Percentiles rank a stretch among this genome's conserved stretches.
Evolutionary conservation across 2,329 filamentous ascomycete species (phyloP).

Genomic region (Aspergillus sp.): DNA sequence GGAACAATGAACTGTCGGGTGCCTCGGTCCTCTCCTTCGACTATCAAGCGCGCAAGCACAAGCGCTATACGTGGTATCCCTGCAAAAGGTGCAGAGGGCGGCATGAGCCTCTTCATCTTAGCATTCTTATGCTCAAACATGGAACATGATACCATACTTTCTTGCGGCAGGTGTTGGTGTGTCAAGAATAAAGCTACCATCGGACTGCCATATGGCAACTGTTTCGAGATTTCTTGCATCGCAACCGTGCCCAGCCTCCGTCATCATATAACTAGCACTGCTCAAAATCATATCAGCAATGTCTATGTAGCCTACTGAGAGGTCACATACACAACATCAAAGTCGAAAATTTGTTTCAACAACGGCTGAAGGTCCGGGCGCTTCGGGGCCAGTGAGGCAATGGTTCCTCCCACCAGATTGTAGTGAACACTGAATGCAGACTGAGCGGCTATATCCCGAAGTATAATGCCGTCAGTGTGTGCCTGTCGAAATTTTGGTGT

Average conservation of each 20-base stretch:
- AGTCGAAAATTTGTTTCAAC: conserved; percentile 19
- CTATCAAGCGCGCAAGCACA: conserved; percentile 22
- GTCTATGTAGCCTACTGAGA: background rate
- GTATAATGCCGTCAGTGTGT: conserved; percentile 3
- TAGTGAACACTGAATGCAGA: conserved; percentile 22
- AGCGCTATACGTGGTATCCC: conserved; percentile 18
- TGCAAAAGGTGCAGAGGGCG: conserved; percentile 18
- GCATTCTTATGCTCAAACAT: background rate
- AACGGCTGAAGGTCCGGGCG: conserved; percentile 19
- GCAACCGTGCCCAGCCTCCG: conserved; percentile 43
- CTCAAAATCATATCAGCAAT: background rate
- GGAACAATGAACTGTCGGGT: conserved; percentile 22
- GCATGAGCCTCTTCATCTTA: conserved; percentile 18
- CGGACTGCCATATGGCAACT: conserved; percentile 33
- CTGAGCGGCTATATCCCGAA: conserved; percentile 3
- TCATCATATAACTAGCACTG: conserved; percentile 39
- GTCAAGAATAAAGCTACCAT: conserved; percentile 38
- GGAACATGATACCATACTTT: conserved; percentile 31
- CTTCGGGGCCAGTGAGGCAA: conserved; percentile 17
- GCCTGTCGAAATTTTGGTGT: conserved; percentile 5
- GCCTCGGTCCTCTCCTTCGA: conserved; percentile 21
- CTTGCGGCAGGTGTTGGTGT: conserved; percentile 34
- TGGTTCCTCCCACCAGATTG: conserved; percentile 24
- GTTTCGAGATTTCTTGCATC: conserved; percentile 44
- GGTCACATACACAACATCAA: conserved; percentile 24